A percentile compares a stretch with the other conserved stretches of the same genome.
phyloP scores from a whole-genome alignment of 768 basidiomycete species.

The Kwoniella bestiolae region DNA sequence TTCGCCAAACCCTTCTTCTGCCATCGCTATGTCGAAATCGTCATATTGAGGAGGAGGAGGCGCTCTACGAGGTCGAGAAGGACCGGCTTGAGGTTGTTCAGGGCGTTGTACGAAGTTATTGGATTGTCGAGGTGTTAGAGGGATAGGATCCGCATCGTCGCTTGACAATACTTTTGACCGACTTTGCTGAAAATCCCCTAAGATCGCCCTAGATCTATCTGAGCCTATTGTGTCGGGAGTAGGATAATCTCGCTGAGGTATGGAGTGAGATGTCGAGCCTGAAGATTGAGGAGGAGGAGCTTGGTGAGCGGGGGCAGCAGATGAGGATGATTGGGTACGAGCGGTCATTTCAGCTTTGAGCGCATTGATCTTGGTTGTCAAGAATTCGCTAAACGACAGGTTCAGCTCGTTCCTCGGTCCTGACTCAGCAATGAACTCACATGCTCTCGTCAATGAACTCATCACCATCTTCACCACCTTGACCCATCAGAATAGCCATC shows the following conservation, averaged over 20 bases:
- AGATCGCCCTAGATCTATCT: neutral
- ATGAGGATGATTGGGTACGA: neutral
- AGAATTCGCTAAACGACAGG: constrained; percentile 17
- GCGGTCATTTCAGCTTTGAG: constrained; percentile 20
- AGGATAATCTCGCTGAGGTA: constrained; percentile 1
- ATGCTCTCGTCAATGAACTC: constrained; percentile 25
- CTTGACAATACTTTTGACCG: constrained; percentile 21
- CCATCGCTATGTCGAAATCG: constrained; percentile 33
- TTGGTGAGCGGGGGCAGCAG: neutral
- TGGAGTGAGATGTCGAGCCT: constrained; percentile 7
- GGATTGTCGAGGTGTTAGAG: neutral
- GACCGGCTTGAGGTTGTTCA: constrained; percentile 7
- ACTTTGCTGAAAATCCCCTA: constrained; percentile 7
- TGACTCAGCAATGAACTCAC: constrained; percentile 14
- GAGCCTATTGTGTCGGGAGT: constrained; percentile 10
- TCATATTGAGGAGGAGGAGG: constrained; percentile 23
- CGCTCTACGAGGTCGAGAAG: constrained; percentile 4
- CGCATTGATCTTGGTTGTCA: constrained; percentile 29
- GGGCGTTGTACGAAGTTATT: neutral
- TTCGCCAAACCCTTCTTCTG: constrained; percentile 20
- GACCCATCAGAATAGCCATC: constrained; percentile 10
- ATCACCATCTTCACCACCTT: constrained; percentile 3
- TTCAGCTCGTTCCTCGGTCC: neutral
- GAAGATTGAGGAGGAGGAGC: constrained; percentile 16
- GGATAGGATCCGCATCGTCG: constrained; percentile 12